phyloP scores from a whole-genome alignment of 129 eudicot genomes.

The carrot (Daucus carota) region DH1_v3.0 NC_030383.2:62672001-62672500 shows the following conservation, averaged over 20 bases:
- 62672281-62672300: background rate
- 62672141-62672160: slow-evolving; percentile 4
- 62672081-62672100: slow-evolving; percentile 6
- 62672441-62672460: background rate
- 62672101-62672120: slow-evolving; percentile 5
- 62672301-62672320: background rate
- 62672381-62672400: background rate
- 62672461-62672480: background rate
- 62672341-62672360: background rate
- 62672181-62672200: background rate
- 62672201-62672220: background rate
- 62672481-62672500: background rate
- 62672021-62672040: slow-evolving; percentile 31
- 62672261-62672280: background rate
- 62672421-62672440: background rate
- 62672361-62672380: background rate
- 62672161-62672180: background rate
- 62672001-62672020: slow-evolving; percentile 19
- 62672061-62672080: slow-evolving; percentile 11
- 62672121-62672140: slow-evolving; percentile 1
- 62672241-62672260: background rate
- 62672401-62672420: background rate
- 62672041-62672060: slow-evolving; percentile 4
- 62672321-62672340: background rate
- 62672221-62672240: background rate